Evolutionary conservation across 805 yeast species (phyloP).

Genomic region (Starmerella floricola): DNA sequence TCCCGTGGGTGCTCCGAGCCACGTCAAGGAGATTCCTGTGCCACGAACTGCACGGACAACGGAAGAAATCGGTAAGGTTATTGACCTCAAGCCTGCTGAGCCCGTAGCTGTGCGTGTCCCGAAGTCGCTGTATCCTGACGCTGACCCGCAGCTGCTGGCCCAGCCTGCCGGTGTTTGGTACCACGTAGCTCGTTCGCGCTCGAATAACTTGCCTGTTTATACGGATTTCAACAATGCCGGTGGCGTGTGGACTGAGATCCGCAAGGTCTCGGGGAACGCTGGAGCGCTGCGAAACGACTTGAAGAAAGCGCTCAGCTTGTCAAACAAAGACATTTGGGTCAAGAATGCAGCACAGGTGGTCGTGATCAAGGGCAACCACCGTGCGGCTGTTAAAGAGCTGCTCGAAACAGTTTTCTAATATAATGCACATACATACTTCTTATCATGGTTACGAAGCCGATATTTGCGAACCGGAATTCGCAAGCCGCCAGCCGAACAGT

Average conservation of each 20-base stretch:
- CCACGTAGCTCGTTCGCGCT: slow-evolving; percentile 20
- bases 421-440: neutral
- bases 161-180: slow-evolving; percentile 18
- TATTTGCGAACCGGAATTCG: too few relatives aligned
- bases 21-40: slow-evolving; percentile 33
- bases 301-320: slow-evolving; percentile 36
- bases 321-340: slow-evolving; percentile 38
- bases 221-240: slow-evolving; percentile 52
- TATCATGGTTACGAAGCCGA: too few relatives aligned
- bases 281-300: slow-evolving; percentile 56
- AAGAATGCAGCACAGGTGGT: slow-evolving; percentile 42
- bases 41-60: slow-evolving; percentile 36
- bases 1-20: slow-evolving; percentile 15
- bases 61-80: slow-evolving; percentile 10
- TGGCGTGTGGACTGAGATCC: slow-evolving; percentile 56
- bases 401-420: slow-evolving; percentile 19
- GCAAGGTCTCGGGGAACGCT: slow-evolving; percentile 58
- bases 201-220: slow-evolving; percentile 73
- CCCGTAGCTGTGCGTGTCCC: neutral
- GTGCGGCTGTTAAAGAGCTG: slow-evolving; percentile 29
- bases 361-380: slow-evolving; percentile 40
- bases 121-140: slow-evolving; percentile 8
- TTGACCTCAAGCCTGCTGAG: slow-evolving; percentile 1
- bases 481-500: too few relatives aligned
- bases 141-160: neutral